Evolutionary conservation across 1,284 basidiomycete genomes (phyloP).

Genomic region (Cutaneotrichosporon sp.): DNA sequence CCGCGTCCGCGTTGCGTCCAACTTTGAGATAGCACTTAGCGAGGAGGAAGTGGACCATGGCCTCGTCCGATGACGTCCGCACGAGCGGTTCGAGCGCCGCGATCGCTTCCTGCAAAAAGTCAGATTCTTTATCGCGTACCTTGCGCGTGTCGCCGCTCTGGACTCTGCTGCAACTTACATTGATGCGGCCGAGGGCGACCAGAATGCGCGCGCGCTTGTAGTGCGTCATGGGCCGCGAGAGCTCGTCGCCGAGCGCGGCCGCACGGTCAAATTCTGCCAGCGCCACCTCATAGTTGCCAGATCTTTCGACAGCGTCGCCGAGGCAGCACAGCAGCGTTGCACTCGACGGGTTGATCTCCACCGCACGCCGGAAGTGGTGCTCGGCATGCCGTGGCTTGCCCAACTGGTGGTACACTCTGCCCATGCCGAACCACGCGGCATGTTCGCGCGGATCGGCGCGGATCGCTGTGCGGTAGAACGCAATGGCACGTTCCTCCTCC

Average conservation of each 20-base stretch:
- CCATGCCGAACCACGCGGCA: conserved; percentile 97
- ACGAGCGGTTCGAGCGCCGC: conserved; percentile 70
- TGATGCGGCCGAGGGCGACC: conserved; percentile 71
- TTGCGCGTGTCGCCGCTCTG: too few relatives aligned
- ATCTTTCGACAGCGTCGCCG: conserved; percentile 82
- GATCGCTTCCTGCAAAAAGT: conserved; percentile 61
- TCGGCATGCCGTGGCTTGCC: conserved; percentile 85
- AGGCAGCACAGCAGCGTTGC: conserved; percentile 84
- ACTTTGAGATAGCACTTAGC: conserved; percentile 78
- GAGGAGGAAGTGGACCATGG: conserved; percentile 91
- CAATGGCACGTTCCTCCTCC: conserved; percentile 80
- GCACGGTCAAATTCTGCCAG: conserved; percentile 73
- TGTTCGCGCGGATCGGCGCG: conserved; percentile 83
- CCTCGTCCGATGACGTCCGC: conserved; percentile 66
- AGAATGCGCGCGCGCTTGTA: conserved; percentile 85
- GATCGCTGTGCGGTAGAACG: conserved; percentile 82
- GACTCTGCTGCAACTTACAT: conserved; percentile 55
- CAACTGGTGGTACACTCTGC: conserved; percentile 84
- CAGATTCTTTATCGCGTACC: background rate
- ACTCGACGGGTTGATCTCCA: conserved; percentile 83
- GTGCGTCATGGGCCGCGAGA: conserved; percentile 78
- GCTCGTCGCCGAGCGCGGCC: conserved; percentile 54
- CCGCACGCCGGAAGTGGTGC: conserved; percentile 86
- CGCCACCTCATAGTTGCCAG: conserved; percentile 66
- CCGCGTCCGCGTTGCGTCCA: conserved; percentile 69